Evolutionary conservation across 2,329 filamentous ascomycete species (phyloP).

Genomic region (Neofusicoccum ribis): DNA sequence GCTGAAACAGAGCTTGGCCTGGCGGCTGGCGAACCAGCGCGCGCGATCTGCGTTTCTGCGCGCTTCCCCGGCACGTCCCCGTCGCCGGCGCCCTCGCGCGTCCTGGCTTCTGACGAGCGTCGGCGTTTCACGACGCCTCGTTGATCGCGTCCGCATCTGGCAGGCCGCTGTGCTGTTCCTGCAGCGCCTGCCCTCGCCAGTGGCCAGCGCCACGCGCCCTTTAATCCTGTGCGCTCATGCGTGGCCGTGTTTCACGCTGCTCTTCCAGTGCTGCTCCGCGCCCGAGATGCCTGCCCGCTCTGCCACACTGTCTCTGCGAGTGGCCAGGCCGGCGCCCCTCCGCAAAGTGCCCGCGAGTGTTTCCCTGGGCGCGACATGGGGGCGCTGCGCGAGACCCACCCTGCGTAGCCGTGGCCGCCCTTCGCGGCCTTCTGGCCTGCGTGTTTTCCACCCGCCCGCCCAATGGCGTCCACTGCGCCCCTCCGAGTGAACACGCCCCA

Average conservation of each 20-base stretch:
- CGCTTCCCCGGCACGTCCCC: neutral
- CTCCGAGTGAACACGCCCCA: neutral
- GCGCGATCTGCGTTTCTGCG: neutral
- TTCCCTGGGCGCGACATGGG: conserved; percentile 4
- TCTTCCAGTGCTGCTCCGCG: neutral
- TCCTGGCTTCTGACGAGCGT: neutral
- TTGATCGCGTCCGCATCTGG: neutral
- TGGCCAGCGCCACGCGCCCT: conserved; percentile 5
- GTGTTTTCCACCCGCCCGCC: neutral
- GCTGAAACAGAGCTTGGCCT: conserved; percentile 2
- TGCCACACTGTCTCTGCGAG: neutral
- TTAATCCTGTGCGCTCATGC: conserved; percentile 5
- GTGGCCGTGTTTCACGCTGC: conserved; percentile 2
- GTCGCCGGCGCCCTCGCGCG: neutral
- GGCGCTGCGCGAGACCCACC: conserved; percentile 1
- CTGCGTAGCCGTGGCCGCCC: neutral
- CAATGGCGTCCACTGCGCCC: neutral
- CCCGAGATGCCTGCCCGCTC: neutral
- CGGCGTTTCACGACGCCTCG: conserved; percentile 11
- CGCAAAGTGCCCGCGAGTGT: conserved; percentile 7
- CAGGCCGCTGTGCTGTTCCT: conserved; percentile 1
- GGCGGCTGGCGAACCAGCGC: neutral
- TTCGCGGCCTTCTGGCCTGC: neutral
- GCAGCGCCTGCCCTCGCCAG: conserved; percentile 4
- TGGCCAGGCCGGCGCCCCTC: neutral